Evolutionary conservation across 2,329 filamentous ascomycete genomes (phyloP).

Genomic region (Geosmithia flava): DNA sequence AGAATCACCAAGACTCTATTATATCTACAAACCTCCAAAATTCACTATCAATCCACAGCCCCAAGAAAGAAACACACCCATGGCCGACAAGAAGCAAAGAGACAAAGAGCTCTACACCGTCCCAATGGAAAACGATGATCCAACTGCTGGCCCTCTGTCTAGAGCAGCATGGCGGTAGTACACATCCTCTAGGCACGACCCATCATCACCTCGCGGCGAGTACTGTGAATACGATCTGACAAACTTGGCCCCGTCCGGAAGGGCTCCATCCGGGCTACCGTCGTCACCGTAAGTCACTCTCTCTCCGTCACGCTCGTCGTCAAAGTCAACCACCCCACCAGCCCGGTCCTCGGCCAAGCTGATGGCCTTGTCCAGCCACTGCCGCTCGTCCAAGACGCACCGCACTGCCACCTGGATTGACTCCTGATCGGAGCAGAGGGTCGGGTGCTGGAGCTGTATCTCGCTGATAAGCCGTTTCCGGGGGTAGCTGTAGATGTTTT

Average conservation of each 20-base stretch:
- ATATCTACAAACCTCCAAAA: too few relatives aligned
- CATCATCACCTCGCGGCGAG: constrained; percentile 27
- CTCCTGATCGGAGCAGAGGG: constrained; percentile 31
- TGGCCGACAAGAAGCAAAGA: not conserved
- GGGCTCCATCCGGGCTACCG: constrained; percentile 21
- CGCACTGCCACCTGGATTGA: constrained; percentile 26
- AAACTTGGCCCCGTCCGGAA: constrained; percentile 16
- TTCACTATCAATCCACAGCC: too few relatives aligned
- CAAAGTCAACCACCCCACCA: constrained; percentile 29
- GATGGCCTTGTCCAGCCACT: constrained; percentile 17
- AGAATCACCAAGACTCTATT: too few relatives aligned
- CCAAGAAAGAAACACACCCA: too few relatives aligned
- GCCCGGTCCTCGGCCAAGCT: constrained; percentile 17
- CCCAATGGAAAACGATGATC: not conserved
- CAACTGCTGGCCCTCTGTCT: not conserved
- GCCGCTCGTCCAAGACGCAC: constrained; percentile 23
- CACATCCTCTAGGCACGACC: constrained; percentile 17
- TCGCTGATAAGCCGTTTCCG: constrained; percentile 29
- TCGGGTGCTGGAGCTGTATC: constrained; percentile 24
- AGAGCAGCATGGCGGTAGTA: constrained; percentile 3
- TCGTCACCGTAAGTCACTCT: constrained; percentile 16
- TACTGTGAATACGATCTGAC: constrained; percentile 19
- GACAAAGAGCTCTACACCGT: not conserved
- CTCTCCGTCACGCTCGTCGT: constrained; percentile 21
- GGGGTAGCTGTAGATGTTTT: constrained; percentile 31